Evolutionary conservation across 768 basidiomycete genomes (phyloP), one percentile per base, ranked within the genome.

Genomic region (Termitomyces heimii): DNA sequence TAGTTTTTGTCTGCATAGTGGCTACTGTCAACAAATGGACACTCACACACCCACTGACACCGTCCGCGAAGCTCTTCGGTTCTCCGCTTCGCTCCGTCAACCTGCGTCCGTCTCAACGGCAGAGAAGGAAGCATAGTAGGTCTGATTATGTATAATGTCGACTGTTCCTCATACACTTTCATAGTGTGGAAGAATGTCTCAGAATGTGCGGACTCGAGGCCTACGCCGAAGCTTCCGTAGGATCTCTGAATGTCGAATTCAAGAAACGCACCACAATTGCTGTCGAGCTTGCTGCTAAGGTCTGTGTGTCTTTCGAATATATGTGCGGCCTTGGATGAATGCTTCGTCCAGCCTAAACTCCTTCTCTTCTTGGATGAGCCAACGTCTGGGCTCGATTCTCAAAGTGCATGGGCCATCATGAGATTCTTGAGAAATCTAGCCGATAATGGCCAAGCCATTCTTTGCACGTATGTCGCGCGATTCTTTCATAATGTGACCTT

Each of bases 281-380:
- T 13, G 52, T 54, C 13, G 92, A 94, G 67, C 75, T 95, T 12
- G 92, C 91, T 47, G 89, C 92, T 5, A 94, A 92, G 71, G 84
- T 92, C 52, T 14, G 45, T 37, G 45, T 53, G 46, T 31, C 6
- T 16, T 42, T 10, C 18, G 8, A 6, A 39, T 7, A 16, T 24
- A 9, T 16, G 2, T 34, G 4, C 4, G 22, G 32, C 12, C 0
- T 20, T 35, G n/a, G 8, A n/a, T 49, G 26, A 46, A 46, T 57
- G n/a, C 10, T 43, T 14, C 24, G 1, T 45, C 12, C 58, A 85
- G 85, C 93, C 92, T 1, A 82, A 83, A 67, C 74, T 94, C 0
- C 75, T 96, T 0, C 77, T 95, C 18, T 94, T 95, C 76, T 71
- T 93, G 35, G 93, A 94, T 65, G 92, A 95, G 68, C 94, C 94